Evolutionary conservation across 208 protist genomes (phyloP), one percentile per base, ranked within the genome.

Genomic region (Acanthamoeba castellanii): DNA sequence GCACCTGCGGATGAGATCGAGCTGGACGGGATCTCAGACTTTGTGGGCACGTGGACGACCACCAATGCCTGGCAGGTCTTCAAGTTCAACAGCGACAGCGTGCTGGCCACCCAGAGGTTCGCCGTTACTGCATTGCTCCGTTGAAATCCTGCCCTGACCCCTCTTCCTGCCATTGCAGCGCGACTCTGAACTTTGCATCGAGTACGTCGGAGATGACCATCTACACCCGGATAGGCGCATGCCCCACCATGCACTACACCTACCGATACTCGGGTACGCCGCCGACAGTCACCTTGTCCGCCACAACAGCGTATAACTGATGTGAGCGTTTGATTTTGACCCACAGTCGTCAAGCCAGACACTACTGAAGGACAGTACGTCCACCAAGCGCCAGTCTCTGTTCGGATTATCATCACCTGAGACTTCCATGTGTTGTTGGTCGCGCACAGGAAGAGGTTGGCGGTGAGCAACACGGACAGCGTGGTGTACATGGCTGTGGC

Each of bases 171-270:
- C 66, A 9, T 1, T 68, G 37, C 72, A 81, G 72, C 5, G 72
- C 37, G 8, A 45, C 13, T 25, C n/a, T 81, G 22, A 13, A 0
- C 72, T 81, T 81, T 4, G 13, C 13, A 1, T 81, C 72, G 72
- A 47, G 3, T 34, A 81, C 72, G 72, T 11, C 30, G 25, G 37
- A 47, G 34, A 81, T 81, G 72, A 18, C 18, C 1, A 20, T 47
- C 34, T 50, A 81, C 37, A 47, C 37, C 16, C 25, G 34, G 72
- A 11, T 81, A 22, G 72, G 72, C 37, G 30, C 25, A 8, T 81
- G 72, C 37, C 72, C 72, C 27, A 81, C 72, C 72, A 81, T 81
- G 72, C 37, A 81, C 72, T 20, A 32, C 72, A 81, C 72, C 27
- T 47, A 45, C 34, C 37, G 45, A 11, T 81, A 81, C 32, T 50